Evolutionary conservation across 129 eudicot species (phyloP), one percentile per base, ranked within the genome.

Genomic region (Centaurea solstitialis): DNA sequence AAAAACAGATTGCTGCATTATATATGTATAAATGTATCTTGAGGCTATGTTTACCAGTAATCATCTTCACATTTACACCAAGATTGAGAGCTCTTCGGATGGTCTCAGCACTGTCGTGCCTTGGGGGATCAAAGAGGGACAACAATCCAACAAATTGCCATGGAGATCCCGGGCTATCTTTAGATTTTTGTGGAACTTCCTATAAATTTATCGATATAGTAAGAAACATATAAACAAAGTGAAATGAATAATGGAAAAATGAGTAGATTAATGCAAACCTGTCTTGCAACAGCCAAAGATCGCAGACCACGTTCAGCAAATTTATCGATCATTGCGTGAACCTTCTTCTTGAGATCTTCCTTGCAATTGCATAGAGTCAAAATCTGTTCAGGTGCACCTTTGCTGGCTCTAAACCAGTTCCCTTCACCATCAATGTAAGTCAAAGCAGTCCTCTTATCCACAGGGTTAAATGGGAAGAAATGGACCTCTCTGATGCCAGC

Each of bases 41-140:
- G 37, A 33, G 41, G 41, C 15, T 7, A 23, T 37, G 18, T 33
- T 76, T 75, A 91, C 96, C 96, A 61, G 96, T 91, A 72, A 91
- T 91, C 96, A 91, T 91, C 77, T 91, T 91, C 68, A 91, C 96
- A 73, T 91, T 91, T 23, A 91, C 96, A n/a, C 97, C 97, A 71
- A 91, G 91, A 68, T 89, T 65, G 8, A 91, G 93, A 79, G 97
- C 97, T 85, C 87, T 83, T 18, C 86, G 83, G 26, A 91, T 91
- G 33, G 96, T 91, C 66, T 90, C 94, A 23, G 87, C 92, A 76
- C 94, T 88, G 79, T 87, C 96, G 37, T 89, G 97, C 15, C 91
- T 86, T n/a, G 93, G 94, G 41, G 94, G 94, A 84, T 89, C 97
- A 82, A 92, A 92, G 30, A 87, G 86, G 20, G 97, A 89, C 81